A percentile compares a stretch with the other conserved stretches of the same genome.
phyloP scores from a whole-genome alignment of 2,329 filamentous ascomycete species.

The Verticillium nubilum region DNA sequence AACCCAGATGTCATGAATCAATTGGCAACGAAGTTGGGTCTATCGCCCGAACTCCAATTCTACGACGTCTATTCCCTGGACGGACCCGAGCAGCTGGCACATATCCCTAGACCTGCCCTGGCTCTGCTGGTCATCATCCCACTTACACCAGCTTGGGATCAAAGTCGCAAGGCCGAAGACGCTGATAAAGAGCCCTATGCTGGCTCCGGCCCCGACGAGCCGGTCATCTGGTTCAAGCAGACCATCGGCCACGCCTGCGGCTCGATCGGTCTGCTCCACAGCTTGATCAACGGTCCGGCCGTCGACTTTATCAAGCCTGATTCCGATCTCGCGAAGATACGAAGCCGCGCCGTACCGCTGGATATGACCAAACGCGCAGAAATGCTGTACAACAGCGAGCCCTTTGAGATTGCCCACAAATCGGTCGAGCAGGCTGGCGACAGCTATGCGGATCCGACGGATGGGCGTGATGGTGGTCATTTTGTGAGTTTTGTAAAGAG shows the following conservation, averaged over 20 bases:
- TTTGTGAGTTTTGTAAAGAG: conserved; percentile 77
- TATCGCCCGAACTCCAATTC: conserved; percentile 64
- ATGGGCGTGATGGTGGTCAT: conserved; percentile 62
- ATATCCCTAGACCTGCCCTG: conserved; percentile 70
- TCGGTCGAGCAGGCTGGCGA: conserved; percentile 64
- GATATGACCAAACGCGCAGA: conserved; percentile 56
- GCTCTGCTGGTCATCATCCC: conserved; percentile 80
- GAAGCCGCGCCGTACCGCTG: conserved; percentile 58
- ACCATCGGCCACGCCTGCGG: conserved; percentile 81
- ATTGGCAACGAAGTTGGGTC: conserved; percentile 65
- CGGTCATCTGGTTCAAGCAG: conserved; percentile 79
- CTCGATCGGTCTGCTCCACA: conserved; percentile 54
- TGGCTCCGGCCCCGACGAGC: conserved; percentile 39
- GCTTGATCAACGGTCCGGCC: conserved; percentile 64
- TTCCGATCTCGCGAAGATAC: conserved; percentile 52
- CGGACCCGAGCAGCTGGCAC: conserved; percentile 67
- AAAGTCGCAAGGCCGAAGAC: conserved; percentile 21
- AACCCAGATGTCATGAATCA: conserved; percentile 75
- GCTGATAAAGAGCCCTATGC: conserved; percentile 9
- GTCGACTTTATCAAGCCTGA: conserved; percentile 44
- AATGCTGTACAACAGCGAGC: conserved; percentile 64
- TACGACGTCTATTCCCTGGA: conserved; percentile 79
- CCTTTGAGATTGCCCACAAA: conserved; percentile 68
- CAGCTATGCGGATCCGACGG: conserved; percentile 55
- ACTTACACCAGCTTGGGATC: conserved; percentile 38